Evolutionary conservation across 2,329 filamentous ascomycete genomes (phyloP), one percentile per base, ranked within the genome.

Genomic region (Aspergillus flavus): DNA sequence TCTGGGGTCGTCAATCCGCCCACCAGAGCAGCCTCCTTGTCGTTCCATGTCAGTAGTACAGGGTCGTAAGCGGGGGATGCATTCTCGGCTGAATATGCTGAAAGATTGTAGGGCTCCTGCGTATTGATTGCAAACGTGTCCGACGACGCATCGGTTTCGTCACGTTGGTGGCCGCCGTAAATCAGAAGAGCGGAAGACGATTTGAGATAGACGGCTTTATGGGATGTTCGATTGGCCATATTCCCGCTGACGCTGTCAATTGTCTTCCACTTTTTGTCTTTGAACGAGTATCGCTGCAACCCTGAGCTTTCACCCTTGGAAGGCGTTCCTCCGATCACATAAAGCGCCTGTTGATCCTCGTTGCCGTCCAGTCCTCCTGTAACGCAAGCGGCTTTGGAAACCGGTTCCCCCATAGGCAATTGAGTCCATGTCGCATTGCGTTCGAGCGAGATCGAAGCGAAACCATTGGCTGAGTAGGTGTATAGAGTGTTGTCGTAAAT

Each of bases 401-500:
- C 91, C 21, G 88, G 81, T 64, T 89, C 84, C 56, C 92, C 92
- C 75, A 84, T 85, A 0, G 84, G 72, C 68, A 95, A 77, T 68
- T 83, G 75, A 66, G 85, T 81, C 94, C 94, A 97, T 79, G 87
- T 79, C 56, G 88, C 91, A 57, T 91, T 91, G 68, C 88, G 78
- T 66, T 86, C 79, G 66, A 98, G 80, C 14, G 84, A 78, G 67
- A 98, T 79, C 10, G 91, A 90, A 75, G 93, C 87, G 71, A 98
- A 94, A 32, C 88, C 91, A 54, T 86, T 80, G 10, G 87, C 80
- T 6, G 92, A 92, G 77, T 92, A 96, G 53, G 91, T 89, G 81
- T 96, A 98, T 59, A 98, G 87, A 14, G 89, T 93, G 76, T 93
- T 89, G 74, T 93, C 84, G 81, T 92, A 84, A 65, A 97, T 85